Evolutionary conservation across 768 basidiomycete species (phyloP).

Genomic region (Suillus lakei): DNA sequence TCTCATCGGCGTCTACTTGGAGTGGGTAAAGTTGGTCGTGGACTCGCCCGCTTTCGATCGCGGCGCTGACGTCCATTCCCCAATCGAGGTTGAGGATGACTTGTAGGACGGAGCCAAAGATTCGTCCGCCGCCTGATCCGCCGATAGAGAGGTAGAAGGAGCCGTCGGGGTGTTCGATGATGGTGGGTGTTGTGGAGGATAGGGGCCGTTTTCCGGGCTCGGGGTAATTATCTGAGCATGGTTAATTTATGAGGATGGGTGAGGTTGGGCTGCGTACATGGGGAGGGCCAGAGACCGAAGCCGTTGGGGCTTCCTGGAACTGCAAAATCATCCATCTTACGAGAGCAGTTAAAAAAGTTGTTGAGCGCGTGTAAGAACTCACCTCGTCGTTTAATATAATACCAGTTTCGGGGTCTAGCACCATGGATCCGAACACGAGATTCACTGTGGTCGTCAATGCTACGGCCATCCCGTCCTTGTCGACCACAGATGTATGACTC

Average conservation of each 20-base stretch:
- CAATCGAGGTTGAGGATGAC: constrained; percentile 74
- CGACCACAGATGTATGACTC: constrained; percentile 87
- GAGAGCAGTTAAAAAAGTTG: not conserved
- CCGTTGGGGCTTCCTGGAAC: constrained; percentile 82
- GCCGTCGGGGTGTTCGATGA: constrained; percentile 78
- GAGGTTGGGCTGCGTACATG: constrained; percentile 52
- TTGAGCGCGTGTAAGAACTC: constrained; percentile 15
- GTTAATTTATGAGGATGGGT: constrained; percentile 8
- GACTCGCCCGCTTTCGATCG: constrained; percentile 84
- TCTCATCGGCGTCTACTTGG: constrained; percentile 61
- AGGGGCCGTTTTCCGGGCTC: constrained; percentile 87
- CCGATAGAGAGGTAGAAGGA: constrained; percentile 77
- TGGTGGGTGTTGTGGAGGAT: constrained; percentile 82
- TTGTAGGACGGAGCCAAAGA: constrained; percentile 82
- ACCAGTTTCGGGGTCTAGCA: constrained; percentile 87
- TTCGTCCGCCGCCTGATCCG: constrained; percentile 87
- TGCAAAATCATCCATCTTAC: constrained; percentile 90
- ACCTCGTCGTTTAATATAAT: constrained; percentile 90
- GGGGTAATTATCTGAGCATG: constrained; percentile 78
- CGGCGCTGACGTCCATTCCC: constrained; percentile 78
- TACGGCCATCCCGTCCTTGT: constrained; percentile 86
- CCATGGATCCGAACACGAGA: constrained; percentile 84
- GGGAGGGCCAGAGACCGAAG: constrained; percentile 83
- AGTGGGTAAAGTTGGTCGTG: constrained; percentile 87
- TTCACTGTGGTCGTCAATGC: constrained; percentile 90